phyloP scores from a whole-genome alignment of 106 monocot species.

The Phalaenopsis aphrodite region DNA sequence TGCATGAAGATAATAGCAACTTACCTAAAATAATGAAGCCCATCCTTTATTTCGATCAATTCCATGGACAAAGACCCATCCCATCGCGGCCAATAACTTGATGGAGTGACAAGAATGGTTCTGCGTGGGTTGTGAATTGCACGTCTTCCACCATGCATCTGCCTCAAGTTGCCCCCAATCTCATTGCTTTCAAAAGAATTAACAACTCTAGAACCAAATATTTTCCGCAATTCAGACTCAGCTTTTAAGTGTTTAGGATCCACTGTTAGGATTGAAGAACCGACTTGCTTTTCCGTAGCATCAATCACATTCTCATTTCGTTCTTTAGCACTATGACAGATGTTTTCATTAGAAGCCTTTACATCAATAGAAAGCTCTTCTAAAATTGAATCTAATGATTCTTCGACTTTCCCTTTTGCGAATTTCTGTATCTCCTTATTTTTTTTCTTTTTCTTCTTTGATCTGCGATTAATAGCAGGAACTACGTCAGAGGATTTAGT shows the following conservation, averaged over 20 bases:
- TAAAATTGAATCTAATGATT: constrained; percentile 54
- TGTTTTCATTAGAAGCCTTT: constrained; percentile 15
- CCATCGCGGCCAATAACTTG: constrained; percentile 78
- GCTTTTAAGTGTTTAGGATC: constrained; percentile 89
- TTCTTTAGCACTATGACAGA: constrained; percentile 4
- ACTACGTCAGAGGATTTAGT: constrained; percentile 16
- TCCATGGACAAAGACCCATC: constrained; percentile 94
- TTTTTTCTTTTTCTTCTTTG: constrained; percentile 97
- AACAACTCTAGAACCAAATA: constrained; percentile 95
- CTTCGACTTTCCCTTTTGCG: constrained; percentile 20
- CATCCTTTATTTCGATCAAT: constrained; percentile 66
- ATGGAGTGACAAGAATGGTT: constrained; percentile 68
- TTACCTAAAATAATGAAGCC: constrained; percentile 80
- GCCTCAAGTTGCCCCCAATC: constrained; percentile 52
- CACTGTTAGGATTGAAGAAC: constrained; percentile 39
- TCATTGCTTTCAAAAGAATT: constrained; percentile 74
- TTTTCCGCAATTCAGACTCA: constrained; percentile 85
- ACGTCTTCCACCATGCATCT: constrained; percentile 61
- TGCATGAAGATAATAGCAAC: not conserved
- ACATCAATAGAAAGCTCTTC: constrained; percentile 59
- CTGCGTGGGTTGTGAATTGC: constrained; percentile 55
- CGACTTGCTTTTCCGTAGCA: constrained; percentile 10
- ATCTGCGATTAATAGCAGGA: constrained; percentile 33
- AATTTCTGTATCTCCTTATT: constrained; percentile 27
- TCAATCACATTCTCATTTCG: constrained; percentile 11